A percentile compares a stretch with the other conserved stretches of the same genome.
Conservation (phyloP, 805 yeast genomes). For the Saccharomycopsis sp. region DNA sequence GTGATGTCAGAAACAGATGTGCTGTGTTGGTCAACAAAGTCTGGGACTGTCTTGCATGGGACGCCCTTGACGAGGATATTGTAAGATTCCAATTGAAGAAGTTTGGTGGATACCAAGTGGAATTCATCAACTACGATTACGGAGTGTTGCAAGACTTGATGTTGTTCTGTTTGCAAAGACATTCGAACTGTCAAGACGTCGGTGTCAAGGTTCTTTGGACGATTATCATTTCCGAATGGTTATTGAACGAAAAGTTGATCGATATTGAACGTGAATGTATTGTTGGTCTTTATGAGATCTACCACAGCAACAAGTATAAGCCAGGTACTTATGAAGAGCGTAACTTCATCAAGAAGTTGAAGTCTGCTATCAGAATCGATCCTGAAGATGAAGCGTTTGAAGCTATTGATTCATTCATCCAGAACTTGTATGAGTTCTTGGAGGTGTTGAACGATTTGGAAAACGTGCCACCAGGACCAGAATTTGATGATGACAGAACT, state of each 20-base stretch:
- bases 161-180: constrained; percentile 62
- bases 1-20: constrained; percentile 54
- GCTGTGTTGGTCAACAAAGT: constrained; percentile 47
- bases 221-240: constrained; percentile 59
- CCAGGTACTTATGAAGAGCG: constrained; percentile 52
- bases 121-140: constrained; percentile 50
- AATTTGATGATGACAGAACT: constrained; percentile 81
- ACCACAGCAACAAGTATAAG: constrained; percentile 48
- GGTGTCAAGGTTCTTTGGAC: constrained; percentile 69
- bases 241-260: constrained; percentile 47
- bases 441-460: constrained; percentile 59
- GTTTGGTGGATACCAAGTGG: constrained; percentile 68
- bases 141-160: constrained; percentile 58
- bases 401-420: constrained; percentile 43
- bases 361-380: constrained; percentile 45
- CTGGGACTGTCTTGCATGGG: constrained; percentile 76
- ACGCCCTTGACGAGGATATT: constrained; percentile 45
- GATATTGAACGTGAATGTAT: constrained; percentile 61
- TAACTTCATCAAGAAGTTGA: constrained; percentile 44
- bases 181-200: constrained; percentile 50
- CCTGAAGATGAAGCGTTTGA: constrained; percentile 57
- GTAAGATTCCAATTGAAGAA: constrained; percentile 52
- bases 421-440: constrained; percentile 53
- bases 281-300: constrained; percentile 57
- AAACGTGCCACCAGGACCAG: constrained; percentile 72